These are phyloP conservation scores for Fomitopsis serialis DNA, from an alignment of 768 basidiomycete species.

Conservation along the genomic window DNA sequence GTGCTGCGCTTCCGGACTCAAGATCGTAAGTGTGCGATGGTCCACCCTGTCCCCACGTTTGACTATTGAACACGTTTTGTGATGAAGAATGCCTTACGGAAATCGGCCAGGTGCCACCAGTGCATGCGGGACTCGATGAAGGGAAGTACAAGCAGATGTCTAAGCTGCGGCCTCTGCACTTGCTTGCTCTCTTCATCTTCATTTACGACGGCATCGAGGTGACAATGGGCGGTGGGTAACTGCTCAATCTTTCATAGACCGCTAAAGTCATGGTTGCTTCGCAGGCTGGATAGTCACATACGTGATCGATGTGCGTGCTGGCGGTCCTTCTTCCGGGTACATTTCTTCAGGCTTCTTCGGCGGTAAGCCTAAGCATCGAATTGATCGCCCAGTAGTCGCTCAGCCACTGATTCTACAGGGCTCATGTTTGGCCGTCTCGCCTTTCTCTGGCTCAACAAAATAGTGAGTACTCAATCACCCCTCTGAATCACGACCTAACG, in stretches of 20 bases:
- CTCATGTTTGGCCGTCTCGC: conserved; percentile 48
- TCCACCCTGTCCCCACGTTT: not conserved
- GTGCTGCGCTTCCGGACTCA: conserved; percentile 70
- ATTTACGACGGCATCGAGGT: conserved; percentile 39
- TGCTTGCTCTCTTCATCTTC: conserved; percentile 36
- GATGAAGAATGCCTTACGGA: conserved; percentile 53
- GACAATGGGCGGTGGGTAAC: conserved; percentile 29
- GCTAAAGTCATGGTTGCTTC: not conserved
- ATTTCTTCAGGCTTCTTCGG: conserved; percentile 47
- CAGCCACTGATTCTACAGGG: conserved; percentile 20
- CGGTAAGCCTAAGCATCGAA: conserved; percentile 15
- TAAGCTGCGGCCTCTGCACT: conserved; percentile 31
- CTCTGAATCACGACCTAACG: not conserved
- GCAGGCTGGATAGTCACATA: conserved; percentile 54
- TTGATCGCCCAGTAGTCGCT: no score
- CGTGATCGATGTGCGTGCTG: conserved; percentile 37
- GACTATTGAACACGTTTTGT: not conserved
- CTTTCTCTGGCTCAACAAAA: conserved; percentile 45
- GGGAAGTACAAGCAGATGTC: conserved; percentile 41
- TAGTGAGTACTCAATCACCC: conserved; percentile 22
- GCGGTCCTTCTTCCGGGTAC: conserved; percentile 45
- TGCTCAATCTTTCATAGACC: not conserved
- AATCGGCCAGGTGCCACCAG: conserved; percentile 44
- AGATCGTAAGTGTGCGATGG: conserved; percentile 42
- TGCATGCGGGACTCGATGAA: conserved; percentile 24